Evolutionary conservation across 495 filamentous ascomycete species (phyloP).

Genomic region (Venustampulla echinocandica): DNA sequence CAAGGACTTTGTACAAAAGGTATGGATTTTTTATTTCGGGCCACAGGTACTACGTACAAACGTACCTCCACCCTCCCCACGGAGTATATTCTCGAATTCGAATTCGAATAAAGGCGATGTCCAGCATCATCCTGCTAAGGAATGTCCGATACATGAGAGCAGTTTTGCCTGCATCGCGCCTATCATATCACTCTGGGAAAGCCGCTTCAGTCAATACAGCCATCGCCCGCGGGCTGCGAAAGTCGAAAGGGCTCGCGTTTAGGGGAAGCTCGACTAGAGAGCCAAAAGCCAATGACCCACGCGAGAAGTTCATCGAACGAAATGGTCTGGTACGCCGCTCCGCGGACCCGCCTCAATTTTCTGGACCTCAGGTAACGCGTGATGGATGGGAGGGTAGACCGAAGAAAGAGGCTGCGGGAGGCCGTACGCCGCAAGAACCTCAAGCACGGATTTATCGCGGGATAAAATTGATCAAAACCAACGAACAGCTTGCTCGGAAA

Average conservation of each 20-base stretch:
- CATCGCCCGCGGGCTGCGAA: slow-evolving; percentile 17
- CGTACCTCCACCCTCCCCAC: too few relatives aligned
- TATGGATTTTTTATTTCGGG: too few relatives aligned
- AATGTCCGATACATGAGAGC: too few relatives aligned
- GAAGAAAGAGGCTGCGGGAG: too few relatives aligned
- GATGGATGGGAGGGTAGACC: not conserved
- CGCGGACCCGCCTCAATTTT: not conserved
- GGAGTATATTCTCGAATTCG: too few relatives aligned
- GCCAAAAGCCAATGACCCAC: slow-evolving; percentile 5
- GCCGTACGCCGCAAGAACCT: not conserved
- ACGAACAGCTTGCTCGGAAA: not conserved
- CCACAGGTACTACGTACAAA: too few relatives aligned
- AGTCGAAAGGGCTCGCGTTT: slow-evolving; percentile 19
- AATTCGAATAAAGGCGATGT: too few relatives aligned
- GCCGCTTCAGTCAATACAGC: slow-evolving; percentile 20
- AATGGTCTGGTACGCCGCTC: slow-evolving; percentile 2
- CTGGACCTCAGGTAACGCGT: not conserved
- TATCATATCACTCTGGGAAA: slow-evolving; percentile 15
- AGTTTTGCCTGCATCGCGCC: not conserved
- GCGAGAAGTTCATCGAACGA: slow-evolving; percentile 9
- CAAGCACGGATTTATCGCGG: not conserved
- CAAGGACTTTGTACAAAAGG: too few relatives aligned
- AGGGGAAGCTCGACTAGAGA: slow-evolving; percentile 7
- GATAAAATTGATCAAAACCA: not conserved
- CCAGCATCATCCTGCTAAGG: too few relatives aligned